Evolutionary conservation across 176 grass and related monocot genomes (phyloP).

Genomic region (Aechmea fasciata): DNA sequence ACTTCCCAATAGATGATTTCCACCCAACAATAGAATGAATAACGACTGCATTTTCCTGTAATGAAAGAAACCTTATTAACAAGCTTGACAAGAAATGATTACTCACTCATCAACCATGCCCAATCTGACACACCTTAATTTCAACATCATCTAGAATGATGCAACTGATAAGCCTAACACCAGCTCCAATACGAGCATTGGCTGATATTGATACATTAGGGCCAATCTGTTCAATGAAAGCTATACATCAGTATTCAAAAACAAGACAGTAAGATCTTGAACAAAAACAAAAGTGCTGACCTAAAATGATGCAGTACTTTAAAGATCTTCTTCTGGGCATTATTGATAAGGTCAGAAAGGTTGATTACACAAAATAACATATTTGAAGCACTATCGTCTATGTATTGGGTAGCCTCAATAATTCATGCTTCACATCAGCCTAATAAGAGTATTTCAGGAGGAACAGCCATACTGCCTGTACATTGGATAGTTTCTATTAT

Average conservation of each 20-base stretch:
- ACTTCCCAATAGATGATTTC: slow-evolving; percentile 94
- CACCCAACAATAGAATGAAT: slow-evolving; percentile 95
- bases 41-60: slow-evolving; percentile 96
- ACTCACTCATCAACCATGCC: slow-evolving; percentile 2
- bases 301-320: too few relatives aligned
- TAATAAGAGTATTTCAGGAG: too few relatives aligned
- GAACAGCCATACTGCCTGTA: too few relatives aligned
- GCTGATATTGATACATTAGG: slow-evolving; percentile 99
- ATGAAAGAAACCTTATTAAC: slow-evolving; percentile 13
- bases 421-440: too few relatives aligned
- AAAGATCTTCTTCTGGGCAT: too few relatives aligned
- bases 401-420: too few relatives aligned
- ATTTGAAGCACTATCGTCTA: too few relatives aligned
- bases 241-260: not conserved
- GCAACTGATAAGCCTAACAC: slow-evolving; percentile 90
- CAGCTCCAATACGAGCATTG: slow-evolving; percentile 93
- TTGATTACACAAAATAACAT: too few relatives aligned
- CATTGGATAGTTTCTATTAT: too few relatives aligned
- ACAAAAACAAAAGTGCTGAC: not conserved
- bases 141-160: slow-evolving; percentile 97
- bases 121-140: slow-evolving; percentile 68
- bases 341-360: too few relatives aligned
- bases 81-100: slow-evolving; percentile 8
- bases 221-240: slow-evolving; percentile 56
- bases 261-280: not conserved